Base-by-base conservation (phyloP, 2,329 filamentous ascomycete species). In the Fusarium circinatum region DNA sequence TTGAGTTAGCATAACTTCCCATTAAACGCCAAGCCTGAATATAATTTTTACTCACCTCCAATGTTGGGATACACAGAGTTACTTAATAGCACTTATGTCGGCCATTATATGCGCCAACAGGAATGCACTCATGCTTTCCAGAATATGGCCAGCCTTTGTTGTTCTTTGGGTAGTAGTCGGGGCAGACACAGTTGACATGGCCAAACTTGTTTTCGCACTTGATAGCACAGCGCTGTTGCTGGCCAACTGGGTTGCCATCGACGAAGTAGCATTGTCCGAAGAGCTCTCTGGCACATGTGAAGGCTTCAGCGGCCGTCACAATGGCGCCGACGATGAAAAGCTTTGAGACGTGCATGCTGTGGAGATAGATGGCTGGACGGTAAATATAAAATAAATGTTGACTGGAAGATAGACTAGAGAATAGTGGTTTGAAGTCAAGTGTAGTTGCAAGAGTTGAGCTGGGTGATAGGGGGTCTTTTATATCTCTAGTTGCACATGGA, bases 51-150 rank as follows among this genome's bases (percentile, higher is more conserved):
- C 44, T 47, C 4, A 28, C 44, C 4, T 47, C 26, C 18, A 14
- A 22, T 8, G 8, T 10, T 0, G 12, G 4, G 8, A 47, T 22
- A 4, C 8, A 28, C 0, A 22, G 18, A 15, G 26, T 6, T 47
- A 3, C 26, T 28, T 1, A 47, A 11, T 47, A 47, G 26, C 26
- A 47, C 26, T 47, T 47, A 11, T 47, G 26, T 11, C 26, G 13
- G 45, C 45, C 26, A 28, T 47, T 28, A 5, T 47, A 47, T 10
- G 13, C 18, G 1, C 45, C 18, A 22, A 47, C 26, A 7, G 26
- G 26, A 47, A 47, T 47, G 9, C 26, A 47, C 13, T 47, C 26
- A 47, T 47, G 26, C 13, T 47, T 47, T 5, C 45, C 26, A 47
- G 45, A 47, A 15, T 47, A 47, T 5, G 26, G 45, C 45, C 26